phyloP scores from a whole-genome alignment of 1,284 basidiomycete genomes.

The Tetrapyrgos nigripes region DNA sequence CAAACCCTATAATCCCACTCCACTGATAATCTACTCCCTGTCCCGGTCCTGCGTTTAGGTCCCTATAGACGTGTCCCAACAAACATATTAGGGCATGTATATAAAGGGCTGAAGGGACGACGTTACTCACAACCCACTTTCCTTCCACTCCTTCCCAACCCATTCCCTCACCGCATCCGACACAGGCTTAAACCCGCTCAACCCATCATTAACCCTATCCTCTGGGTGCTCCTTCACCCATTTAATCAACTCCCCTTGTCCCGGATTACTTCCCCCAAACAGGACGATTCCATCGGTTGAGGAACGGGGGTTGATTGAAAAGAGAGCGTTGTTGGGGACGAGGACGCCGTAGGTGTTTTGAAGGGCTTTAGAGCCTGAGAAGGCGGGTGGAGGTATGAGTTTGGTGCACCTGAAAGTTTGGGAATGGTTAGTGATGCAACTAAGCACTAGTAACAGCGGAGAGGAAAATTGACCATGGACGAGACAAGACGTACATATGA shows the following conservation, averaged over 20 bases:
- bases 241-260: neutral
- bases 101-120: neutral
- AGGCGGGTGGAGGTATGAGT: neutral
- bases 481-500: conserved; percentile 9
- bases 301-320: neutral
- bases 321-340: neutral
- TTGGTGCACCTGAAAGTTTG: conserved; percentile 2
- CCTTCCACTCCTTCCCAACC: neutral
- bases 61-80: neutral
- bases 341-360: conserved; percentile 12
- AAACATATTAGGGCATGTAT: too few relatives aligned
- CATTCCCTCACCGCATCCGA: conserved; percentile 6
- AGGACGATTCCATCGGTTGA: conserved; percentile 15
- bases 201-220: neutral
- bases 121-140: neutral
- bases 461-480: neutral
- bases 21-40: conserved; percentile 11
- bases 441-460: neutral
- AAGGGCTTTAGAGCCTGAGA: neutral
- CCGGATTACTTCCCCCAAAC: conserved; percentile 9
- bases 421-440: neutral
- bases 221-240: neutral
- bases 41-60: neutral
- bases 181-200: conserved; percentile 5
- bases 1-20: conserved; percentile 6